Base-by-base conservation (phyloP, 805 yeast genomes). In the Schizosaccharomyces cryophilus region DNA sequence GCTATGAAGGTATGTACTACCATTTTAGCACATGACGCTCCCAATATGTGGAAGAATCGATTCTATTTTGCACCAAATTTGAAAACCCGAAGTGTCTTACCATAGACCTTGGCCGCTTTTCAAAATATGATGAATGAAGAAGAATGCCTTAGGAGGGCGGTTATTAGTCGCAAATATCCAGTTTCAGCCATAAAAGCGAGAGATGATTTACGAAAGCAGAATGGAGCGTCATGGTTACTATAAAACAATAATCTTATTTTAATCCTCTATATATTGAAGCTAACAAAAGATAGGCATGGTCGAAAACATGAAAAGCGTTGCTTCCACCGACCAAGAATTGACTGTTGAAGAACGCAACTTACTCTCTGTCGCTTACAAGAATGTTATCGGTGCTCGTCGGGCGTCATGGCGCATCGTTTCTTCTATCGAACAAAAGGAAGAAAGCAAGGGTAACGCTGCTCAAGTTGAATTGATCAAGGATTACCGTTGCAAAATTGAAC, bases 391-490 rank as follows among this genome's bases (percentile, higher is more conserved):
- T 72, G 95, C 97, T 64, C 90, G 97, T 72, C 93, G 98, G 77
- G 98, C 98, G 65, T 88, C 96, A 62, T 90, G 98, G 98, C 87
- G 98, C 83, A 89, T 93, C 72, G 96, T 93, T 62, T 88, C 96
- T 60, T 88, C 96, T 61, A 90, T 93, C 70, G 98, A 90, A 78
- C 98, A 90, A 78, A 94, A 93, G 78, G 98, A 90, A 77, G 98
- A 90, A 77, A 88, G 95, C 67, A 89, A 90, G 80, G 96, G 95
- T 72, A 88, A 86, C 71, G 77, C 82, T 66, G 70, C 68, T 63
- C 97, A 90, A 77, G 96, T 88, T 64, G 72, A 80, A 65, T 84
- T 89, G 73, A 90, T 93, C 75, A 85, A 93, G 73, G 89, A 86
- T 65, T 90, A 93, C 82, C 93, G 97, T 75, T 76, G 89, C 65